Evolutionary conservation across 2,329 filamentous ascomycete species (phyloP).

Genomic region (Neopestalotiopsis rosae): DNA sequence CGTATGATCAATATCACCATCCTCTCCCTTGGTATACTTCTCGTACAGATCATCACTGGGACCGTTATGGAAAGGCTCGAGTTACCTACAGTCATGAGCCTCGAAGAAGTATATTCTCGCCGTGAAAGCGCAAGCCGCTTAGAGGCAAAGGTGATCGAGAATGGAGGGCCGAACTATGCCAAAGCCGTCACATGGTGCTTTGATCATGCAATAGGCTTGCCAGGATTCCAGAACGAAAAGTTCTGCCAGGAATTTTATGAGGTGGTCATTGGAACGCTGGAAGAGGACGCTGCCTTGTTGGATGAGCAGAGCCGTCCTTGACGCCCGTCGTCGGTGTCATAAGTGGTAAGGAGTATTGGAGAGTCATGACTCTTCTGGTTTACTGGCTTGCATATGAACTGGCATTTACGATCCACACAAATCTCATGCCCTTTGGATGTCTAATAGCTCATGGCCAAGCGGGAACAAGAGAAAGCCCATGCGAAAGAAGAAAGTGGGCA

Average conservation of each 20-base stretch:
- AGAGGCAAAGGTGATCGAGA: neutral
- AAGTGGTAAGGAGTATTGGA: too few species aligned
- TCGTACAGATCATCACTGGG: conserved; percentile 3
- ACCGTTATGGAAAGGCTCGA: too few species aligned
- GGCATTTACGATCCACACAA: too few species aligned
- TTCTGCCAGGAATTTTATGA: conserved; percentile 7
- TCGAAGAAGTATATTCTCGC: neutral
- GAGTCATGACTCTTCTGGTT: too few species aligned
- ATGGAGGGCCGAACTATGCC: neutral
- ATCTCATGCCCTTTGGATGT: too few species aligned
- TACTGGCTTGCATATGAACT: too few species aligned
- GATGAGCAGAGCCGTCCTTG: too few species aligned
- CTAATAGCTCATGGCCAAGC: too few species aligned
- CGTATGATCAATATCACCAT: neutral
- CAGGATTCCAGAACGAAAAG: conserved; percentile 4
- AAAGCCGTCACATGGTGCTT: conserved; percentile 2
- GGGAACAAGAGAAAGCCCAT: neutral
- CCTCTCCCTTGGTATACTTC: neutral
- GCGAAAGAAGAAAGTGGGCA: neutral
- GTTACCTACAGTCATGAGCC: neutral
- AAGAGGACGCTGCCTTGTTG: too few species aligned
- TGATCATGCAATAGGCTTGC: neutral
- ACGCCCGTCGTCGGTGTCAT: too few species aligned
- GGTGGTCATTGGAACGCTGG: too few species aligned
- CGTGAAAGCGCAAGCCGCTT: neutral